phyloP scores from a whole-genome alignment of 345 rosid genomes.

The Eucalyptus caleyi region DNA sequence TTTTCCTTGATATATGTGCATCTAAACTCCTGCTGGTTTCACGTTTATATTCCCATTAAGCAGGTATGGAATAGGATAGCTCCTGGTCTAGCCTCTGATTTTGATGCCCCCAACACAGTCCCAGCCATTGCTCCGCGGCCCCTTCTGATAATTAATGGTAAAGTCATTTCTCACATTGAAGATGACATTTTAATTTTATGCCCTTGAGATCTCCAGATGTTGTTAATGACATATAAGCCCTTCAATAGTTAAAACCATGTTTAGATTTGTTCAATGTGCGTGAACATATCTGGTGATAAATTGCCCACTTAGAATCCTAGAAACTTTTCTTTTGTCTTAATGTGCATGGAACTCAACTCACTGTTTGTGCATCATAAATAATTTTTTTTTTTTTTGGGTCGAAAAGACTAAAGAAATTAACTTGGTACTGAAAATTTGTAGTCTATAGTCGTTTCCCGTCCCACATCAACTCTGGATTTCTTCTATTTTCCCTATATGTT shows the following conservation, averaged over 20 bases:
- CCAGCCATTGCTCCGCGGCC: conserved; percentile 69
- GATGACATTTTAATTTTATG: not conserved
- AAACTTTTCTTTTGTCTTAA: not conserved
- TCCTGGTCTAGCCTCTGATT: conserved; percentile 66
- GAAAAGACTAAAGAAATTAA: not conserved
- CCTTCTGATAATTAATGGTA: conserved; percentile 64
- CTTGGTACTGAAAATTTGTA: not conserved
- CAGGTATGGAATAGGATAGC: conserved; percentile 95
- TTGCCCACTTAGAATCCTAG: not conserved
- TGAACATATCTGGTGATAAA: not conserved
- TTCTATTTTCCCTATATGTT: not conserved
- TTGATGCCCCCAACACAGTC: conserved; percentile 64
- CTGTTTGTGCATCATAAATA: not conserved
- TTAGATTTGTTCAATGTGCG: not conserved
- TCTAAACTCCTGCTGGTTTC: not conserved
- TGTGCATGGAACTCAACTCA: not conserved
- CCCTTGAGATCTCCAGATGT: not conserved
- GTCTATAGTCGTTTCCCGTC: not conserved
- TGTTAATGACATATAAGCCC: not conserved
- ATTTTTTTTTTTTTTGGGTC: no score
- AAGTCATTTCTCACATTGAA: not conserved
- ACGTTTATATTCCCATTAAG: not conserved
- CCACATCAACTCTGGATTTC: not conserved
- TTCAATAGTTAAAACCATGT: not conserved
- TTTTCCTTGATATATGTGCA: not conserved